Conservation (phyloP, 306 rosid species). For the Pyrus betulifolia region DNA sequence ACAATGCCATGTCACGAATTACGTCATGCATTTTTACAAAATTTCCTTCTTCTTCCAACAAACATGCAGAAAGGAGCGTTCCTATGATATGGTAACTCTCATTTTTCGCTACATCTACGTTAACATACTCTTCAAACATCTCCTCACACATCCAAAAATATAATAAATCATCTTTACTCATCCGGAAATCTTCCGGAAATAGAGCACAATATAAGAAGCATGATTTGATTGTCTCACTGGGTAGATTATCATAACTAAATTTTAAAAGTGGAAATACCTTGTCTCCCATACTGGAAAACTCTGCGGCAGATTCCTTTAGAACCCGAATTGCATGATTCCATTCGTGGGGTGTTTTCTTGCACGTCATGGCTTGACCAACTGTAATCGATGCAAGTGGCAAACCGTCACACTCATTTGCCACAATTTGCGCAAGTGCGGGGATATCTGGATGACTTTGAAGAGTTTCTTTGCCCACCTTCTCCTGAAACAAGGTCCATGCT, state of each 20-base stretch:
- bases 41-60: background rate
- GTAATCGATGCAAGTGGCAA: constrained; percentile 12
- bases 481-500: constrained; percentile 9
- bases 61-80: background rate
- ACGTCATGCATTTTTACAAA: constrained; percentile 2
- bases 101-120: background rate
- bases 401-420: constrained; percentile 4
- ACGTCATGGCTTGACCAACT: constrained; percentile 5
- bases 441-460: background rate
- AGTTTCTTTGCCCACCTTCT: background rate
- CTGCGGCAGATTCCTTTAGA: background rate
- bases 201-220: constrained; percentile 17
- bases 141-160: constrained; percentile 5
- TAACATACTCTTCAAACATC: background rate
- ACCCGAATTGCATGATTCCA: constrained; percentile 8
- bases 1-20: background rate
- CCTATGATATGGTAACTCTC: background rate
- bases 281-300: constrained; percentile 4
- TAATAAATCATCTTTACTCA: background rate
- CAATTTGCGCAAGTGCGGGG: background rate
- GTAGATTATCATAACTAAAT: constrained; percentile 7
- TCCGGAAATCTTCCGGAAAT: background rate
- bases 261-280: constrained; percentile 3
- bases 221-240: background rate
- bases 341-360: background rate